A percentile compares a stretch with the other conserved stretches of the same genome.
Evolutionary conservation across 345 rosid species (phyloP).

Genomic region (Eucalyptus cloeziana): DNA sequence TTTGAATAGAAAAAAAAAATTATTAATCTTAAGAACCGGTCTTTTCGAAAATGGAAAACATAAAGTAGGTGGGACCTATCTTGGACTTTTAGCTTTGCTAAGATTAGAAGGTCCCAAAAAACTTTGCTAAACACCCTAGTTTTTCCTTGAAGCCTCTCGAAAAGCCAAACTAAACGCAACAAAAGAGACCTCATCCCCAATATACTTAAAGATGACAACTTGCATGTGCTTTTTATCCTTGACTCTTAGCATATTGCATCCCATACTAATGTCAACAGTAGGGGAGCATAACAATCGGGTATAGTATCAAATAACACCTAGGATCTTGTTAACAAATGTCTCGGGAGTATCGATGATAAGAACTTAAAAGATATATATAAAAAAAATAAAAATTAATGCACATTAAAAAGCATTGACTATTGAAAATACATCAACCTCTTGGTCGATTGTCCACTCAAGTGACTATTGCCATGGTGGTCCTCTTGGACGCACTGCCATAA

Average conservation of each 20-base stretch:
- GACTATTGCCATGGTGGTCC: neutral
- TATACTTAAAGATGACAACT: neutral
- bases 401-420: neutral
- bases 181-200: neutral
- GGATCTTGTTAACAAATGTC: neutral
- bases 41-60: no score
- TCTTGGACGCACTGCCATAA: neutral
- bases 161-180: neutral
- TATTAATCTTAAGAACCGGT: no score
- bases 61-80: neutral
- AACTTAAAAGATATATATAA: neutral
- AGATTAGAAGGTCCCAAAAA: neutral
- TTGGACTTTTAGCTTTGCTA: neutral
- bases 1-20: no score
- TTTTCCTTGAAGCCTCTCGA: neutral
- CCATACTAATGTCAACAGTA: neutral
- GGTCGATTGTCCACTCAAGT: neutral
- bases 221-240: neutral
- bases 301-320: neutral
- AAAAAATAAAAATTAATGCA: neutral
- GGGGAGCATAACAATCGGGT: neutral
- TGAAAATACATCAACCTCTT: neutral
- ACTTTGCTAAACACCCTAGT: no score
- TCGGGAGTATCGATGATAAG: neutral
- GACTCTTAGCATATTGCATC: neutral